Base-by-base conservation (phyloP, 1,139 yeast species). In the Magnusiomyces magnusii region DNA sequence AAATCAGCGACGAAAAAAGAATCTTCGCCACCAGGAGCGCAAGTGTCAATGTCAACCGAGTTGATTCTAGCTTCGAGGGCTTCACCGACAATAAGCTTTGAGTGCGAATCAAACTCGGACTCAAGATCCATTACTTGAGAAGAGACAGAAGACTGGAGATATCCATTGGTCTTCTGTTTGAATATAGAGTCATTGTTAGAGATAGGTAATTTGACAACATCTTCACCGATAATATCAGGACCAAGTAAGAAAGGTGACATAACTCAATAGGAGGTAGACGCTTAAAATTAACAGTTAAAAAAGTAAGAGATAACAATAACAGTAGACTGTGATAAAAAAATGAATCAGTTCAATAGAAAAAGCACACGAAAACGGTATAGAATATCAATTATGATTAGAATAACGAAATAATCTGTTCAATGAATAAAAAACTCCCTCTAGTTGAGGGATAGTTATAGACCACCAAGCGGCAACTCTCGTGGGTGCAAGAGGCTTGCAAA, bases 1-100 rank as follows among this genome's bases (percentile, higher is more conserved):
- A 90, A 73, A 74, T 93, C 97, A 65, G 95, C 90, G 51, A 93
- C 90, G 69, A 87, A 92, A 71, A 93, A 92, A 15, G 97, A 84
- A 68, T 87, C 87, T 70, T 89, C 95, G 47, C 84, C 92, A 58
- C 91, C 95, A 3, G 93, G 82, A 34, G 75, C 82, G 73, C 95
- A 87, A 54, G 76, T 73, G 58, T 81, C 84, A 64, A 77, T 77
- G 71, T 87, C 84, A 64, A 87, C 77, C 47, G 68, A 61, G 56
- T 68, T 68, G 59, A 73, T 61, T 41, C 63, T 63, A 57, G 64
- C 59, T 47, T 63, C 64, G 55, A 69, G 61, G 44, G 67, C 68
- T 15, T 65, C 59, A 9, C 64, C 67, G 55, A 69, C 65, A 57
- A 68, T 64, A 50, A 62, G 63, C 56, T 62, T 59, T 54, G 68